Evolutionary conservation across 441 rosid genomes (phyloP), one percentile per base, ranked within the genome.

Genomic region (Mallotus repandus): DNA sequence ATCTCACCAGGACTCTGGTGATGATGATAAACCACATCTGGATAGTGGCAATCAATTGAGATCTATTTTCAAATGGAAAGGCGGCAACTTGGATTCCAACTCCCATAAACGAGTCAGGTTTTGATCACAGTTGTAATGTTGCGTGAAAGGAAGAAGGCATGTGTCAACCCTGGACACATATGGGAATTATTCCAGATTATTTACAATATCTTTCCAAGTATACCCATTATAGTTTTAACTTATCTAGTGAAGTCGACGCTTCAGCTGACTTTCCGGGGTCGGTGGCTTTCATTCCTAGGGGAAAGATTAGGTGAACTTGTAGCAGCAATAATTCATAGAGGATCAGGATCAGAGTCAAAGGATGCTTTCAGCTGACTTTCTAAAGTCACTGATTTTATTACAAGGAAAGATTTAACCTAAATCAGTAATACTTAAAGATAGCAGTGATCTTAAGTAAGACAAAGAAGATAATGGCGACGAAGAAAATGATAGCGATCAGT

Each of bases 31-130:
- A 76, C 72, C 68, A 46, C 70, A 60, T 50, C 53, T 57, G 29
- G 61, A 21, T 22, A 86, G 80, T 74, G 84, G 82, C 56, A 82
- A 13, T 73, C 84, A 76, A 56, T 58, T 88, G 78, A 94, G 86
- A 75, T 82, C 97, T 38, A 92, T 94, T 59, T 66, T 94, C 80
- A 92, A 90, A 87, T 87, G 96, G 81, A 89, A 84, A 77, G 89
- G 84, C 66, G 69, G 29, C 14, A 78, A 74, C 70, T 75, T 71
- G 9, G 87, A 91, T 78, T 72, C 82, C 18, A 89, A 80, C 84
- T 79, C 84, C 19, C 81, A 59, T 65, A 92, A 92, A 74, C 97
- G 95, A n/a, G 97, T 91, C 56, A 85, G 97, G 66, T 29, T 90
- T 91, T 82, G 90, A 89, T 64, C 83, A 94, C 49, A 81, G 81